Conservation (phyloP, 441 rosid species). For the Pelargonium fulgidum region DNA sequence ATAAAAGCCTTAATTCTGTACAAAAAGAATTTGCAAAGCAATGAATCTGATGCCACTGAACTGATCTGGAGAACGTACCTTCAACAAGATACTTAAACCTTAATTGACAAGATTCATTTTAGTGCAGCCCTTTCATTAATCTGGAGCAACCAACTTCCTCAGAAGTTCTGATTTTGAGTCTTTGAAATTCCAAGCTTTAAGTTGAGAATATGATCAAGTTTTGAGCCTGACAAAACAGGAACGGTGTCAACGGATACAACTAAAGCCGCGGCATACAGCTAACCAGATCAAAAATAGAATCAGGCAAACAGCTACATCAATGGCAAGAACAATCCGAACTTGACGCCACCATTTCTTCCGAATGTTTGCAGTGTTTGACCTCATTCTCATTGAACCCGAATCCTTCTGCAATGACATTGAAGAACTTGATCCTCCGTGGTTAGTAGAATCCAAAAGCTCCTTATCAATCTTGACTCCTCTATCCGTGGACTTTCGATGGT, state of each 20-base stretch:
- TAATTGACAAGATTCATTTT: neutral
- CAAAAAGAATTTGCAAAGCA: constrained; percentile 1
- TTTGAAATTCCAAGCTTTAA: neutral
- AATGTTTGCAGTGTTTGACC: constrained; percentile 46
- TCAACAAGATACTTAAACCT: neutral
- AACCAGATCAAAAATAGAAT: constrained; percentile 59
- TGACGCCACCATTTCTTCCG: constrained; percentile 71
- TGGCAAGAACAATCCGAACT: constrained; percentile 58
- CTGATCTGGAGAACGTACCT: neutral
- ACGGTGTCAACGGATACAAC: constrained; percentile 34
- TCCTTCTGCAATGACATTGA: constrained; percentile 55
- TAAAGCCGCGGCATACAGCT: constrained; percentile 52
- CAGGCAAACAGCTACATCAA: constrained; percentile 67
- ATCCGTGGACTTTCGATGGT: constrained; percentile 48
- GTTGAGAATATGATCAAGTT: neutral
- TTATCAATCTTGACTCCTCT: constrained; percentile 44
- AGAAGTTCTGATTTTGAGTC: neutral
- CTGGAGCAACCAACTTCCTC: neutral
- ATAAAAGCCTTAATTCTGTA: neutral
- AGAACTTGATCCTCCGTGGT: constrained; percentile 35
- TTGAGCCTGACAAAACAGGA: neutral
- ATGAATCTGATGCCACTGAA: neutral
- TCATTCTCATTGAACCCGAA: constrained; percentile 47
- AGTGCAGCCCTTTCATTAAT: too few relatives aligned
- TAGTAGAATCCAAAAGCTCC: constrained; percentile 31